Evolutionary conservation across 1,284 basidiomycete genomes (phyloP).

Genomic region (Rhodotorula sp.): DNA sequence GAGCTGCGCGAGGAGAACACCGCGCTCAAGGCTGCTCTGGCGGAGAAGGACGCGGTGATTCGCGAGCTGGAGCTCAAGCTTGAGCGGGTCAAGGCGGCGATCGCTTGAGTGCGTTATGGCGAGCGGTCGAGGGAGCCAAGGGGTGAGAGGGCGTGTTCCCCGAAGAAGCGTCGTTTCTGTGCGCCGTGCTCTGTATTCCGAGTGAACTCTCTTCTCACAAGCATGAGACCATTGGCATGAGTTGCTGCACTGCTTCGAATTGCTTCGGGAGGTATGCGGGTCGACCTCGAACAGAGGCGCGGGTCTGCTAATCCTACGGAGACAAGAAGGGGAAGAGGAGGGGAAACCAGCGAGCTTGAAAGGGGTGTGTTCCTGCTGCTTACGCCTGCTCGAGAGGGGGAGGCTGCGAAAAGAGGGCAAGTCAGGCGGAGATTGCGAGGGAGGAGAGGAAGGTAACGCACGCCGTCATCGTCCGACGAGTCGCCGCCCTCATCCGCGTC

Average conservation of each 20-base stretch:
- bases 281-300: not conserved
- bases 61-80: conserved; percentile 77
- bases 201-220: not conserved
- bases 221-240: rapidly evolving
- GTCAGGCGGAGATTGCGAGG: not conserved
- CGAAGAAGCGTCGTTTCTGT: not conserved
- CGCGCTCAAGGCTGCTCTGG: conserved; percentile 64
- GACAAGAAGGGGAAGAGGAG: not conserved
- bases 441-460: not conserved
- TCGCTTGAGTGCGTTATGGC: not conserved
- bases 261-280: not conserved
- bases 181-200: not conserved
- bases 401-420: conserved; percentile 4
- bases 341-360: not conserved
- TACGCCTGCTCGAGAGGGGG: conserved; percentile 43
- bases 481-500: conserved; percentile 20
- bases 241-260: not conserved
- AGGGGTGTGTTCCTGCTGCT: not conserved
- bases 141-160: no score
- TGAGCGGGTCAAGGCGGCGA: conserved; percentile 54
- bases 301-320: not conserved
- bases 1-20: conserved; percentile 63
- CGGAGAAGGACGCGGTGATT: conserved; percentile 75
- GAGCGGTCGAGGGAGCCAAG: not conserved
- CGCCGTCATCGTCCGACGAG: conserved; percentile 40